Conservation (phyloP, 2,329 filamentous ascomycete species). For the Fusarium sp. region DNA sequence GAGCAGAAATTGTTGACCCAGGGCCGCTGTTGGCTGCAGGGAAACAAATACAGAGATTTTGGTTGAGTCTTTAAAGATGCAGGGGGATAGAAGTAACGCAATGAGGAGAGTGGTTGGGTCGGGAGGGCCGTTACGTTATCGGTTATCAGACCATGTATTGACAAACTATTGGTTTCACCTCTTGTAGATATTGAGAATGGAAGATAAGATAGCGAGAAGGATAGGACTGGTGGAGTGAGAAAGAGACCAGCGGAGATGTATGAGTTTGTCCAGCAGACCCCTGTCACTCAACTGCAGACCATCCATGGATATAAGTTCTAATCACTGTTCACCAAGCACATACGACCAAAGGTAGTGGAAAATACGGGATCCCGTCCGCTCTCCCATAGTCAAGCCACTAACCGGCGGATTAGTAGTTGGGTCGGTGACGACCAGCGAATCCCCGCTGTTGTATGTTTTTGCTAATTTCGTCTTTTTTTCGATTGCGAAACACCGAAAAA, state of each 20-base stretch:
- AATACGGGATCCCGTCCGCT: slow-evolving; percentile 14
- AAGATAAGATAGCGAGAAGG: not conserved
- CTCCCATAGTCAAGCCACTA: slow-evolving; percentile 15
- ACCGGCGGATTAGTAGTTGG: slow-evolving; percentile 14
- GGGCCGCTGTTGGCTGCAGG: not conserved
- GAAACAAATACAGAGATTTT: not conserved
- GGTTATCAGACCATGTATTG: slow-evolving; percentile 1
- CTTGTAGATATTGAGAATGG: not conserved
- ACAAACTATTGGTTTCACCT: slow-evolving; percentile 31
- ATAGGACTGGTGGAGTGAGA: not conserved
- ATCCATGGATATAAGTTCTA: rapidly evolving
- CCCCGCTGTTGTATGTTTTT: slow-evolving; percentile 6
- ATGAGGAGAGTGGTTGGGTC: not conserved
- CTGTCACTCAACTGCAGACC: no score
- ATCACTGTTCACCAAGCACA: rapidly evolving
- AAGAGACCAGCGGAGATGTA: not conserved
- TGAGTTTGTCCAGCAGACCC: no score
- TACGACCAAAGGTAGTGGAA: slow-evolving; percentile 15
- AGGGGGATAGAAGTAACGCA: not conserved
- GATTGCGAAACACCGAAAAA: no score
- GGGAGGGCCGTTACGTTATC: not conserved
- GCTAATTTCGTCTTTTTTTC: not conserved
- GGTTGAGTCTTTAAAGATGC: slow-evolving; percentile 2
- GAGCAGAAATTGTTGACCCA: not conserved
- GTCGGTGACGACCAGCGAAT: slow-evolving; percentile 10